These are phyloP conservation scores for Geranium brycei DNA, from an alignment of 345 rosid species.

Conservation along the genomic window DNA sequence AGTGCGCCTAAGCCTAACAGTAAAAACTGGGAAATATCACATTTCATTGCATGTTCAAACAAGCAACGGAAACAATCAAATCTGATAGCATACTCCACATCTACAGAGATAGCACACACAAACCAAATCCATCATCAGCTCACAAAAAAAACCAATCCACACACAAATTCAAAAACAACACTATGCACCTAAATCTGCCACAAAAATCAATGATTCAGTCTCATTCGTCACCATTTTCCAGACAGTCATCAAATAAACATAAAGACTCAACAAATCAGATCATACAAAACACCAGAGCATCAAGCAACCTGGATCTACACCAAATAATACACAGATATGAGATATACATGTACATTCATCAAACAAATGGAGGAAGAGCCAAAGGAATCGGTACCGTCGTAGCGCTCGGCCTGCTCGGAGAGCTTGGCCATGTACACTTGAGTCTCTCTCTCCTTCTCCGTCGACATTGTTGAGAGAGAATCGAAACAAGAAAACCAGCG, in stretches of 20 bases:
- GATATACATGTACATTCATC: background rate
- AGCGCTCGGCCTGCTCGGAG: slow-evolving; percentile 8
- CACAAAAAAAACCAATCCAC: background rate
- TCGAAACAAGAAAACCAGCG: background rate
- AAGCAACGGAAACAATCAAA: background rate
- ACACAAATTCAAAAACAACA: background rate
- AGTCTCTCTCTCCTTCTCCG: background rate
- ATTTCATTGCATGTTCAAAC: background rate
- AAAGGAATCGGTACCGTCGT: slow-evolving; percentile 2
- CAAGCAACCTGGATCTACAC: background rate
- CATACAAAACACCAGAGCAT: background rate
- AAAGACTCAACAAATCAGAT: background rate
- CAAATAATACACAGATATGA: background rate
- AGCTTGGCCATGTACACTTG: slow-evolving; percentile 6
- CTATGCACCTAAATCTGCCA: background rate
- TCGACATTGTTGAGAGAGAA: too few species aligned
- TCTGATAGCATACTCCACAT: background rate
- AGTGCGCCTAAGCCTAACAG: background rate
- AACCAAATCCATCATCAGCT: background rate
- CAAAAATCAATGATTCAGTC: background rate
- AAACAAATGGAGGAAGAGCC: background rate
- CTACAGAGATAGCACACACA: too few species aligned
- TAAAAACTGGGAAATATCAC: background rate
- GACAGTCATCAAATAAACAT: too few species aligned
- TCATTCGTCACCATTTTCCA: background rate